Evolutionary conservation across 768 basidiomycete genomes (phyloP).

Genomic region (Lactarius tabidus): DNA sequence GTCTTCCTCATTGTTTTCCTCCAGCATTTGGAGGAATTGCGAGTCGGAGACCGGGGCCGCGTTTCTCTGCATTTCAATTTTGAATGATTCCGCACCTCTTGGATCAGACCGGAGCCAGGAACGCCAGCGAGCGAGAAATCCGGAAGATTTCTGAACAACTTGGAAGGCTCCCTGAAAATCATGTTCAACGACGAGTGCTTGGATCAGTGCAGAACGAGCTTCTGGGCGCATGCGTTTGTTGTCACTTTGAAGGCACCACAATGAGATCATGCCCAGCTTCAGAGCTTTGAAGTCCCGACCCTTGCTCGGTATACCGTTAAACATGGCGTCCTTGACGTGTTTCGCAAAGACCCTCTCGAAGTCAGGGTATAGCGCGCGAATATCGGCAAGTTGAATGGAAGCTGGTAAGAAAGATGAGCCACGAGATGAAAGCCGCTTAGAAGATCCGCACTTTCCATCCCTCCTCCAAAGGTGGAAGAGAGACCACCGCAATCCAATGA

Average conservation of each 20-base stretch:
- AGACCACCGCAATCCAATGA: neutral
- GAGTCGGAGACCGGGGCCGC: neutral
- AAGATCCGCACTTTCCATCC: neutral
- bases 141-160: neutral
- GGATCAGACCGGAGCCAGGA: neutral
- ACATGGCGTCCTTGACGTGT: neutral
- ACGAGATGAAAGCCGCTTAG: neutral
- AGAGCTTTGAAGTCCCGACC: neutral
- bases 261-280: neutral
- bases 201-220: neutral
- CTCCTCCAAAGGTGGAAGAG: neutral
- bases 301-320: neutral
- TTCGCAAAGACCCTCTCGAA: neutral
- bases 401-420: neutral
- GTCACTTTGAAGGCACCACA: neutral
- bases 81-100: neutral
- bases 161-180: neutral
- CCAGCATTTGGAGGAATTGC: constrained; percentile 13
- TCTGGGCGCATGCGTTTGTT: neutral
- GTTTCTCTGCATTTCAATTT: constrained; percentile 7
- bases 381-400: neutral
- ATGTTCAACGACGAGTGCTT: neutral
- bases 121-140: neutral
- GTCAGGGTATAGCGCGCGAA: neutral
- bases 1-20: neutral